Evolutionary conservation across 192 early-diverging fungal genomes (phyloP), one percentile per base, ranked within the genome.

Genomic region (Gamsiella multidivaricata): DNA sequence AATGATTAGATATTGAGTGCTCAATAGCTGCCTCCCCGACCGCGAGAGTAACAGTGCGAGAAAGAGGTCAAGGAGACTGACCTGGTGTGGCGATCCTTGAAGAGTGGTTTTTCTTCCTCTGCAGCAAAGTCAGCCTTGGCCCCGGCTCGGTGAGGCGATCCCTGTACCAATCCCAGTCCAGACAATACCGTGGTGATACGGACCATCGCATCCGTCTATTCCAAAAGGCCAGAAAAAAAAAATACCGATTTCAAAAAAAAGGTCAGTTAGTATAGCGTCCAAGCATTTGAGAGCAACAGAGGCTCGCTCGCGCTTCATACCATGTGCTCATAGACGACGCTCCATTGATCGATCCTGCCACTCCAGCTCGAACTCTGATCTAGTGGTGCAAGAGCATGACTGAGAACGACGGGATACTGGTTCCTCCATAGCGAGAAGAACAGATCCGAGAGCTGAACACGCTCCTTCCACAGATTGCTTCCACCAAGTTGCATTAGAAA

Each of bases 351-450:
- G n/a, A 84, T 79, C 23, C 66, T 55, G 11, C 74, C 74, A 64
- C 74, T 78, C 74, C 74, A 78, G 54, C 74, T 78, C 20, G 74
- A 78, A 28, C 74, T 78, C 32, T 78, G 74, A 39, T 78, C 74
- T 29, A 78, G 32, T 2, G 74, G 74, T 17, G 74, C 74, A 31
- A 78, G 34, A n/a, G 74, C 56, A 36, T 78, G 74, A 31, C 65
- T 68, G 39, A 78, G 61, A 10, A 78, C 74, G 25, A 58, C 54
- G 4, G 74, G 74, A 42, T 84, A 87, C 49, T 87, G 83, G 43
- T 87, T 87, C n/a, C 72, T 71, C 85, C 85, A 87, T 8, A 85
- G 62, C 2, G 83, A 73, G 47, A 87, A 87, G 54, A 83, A 87
- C 29, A 74, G 41, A 33, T 87, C 85, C 37, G 83, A 82, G 29